Base-by-base conservation (phyloP, 73 alveolate genomes). In the Paramecium caudatum region DNA sequence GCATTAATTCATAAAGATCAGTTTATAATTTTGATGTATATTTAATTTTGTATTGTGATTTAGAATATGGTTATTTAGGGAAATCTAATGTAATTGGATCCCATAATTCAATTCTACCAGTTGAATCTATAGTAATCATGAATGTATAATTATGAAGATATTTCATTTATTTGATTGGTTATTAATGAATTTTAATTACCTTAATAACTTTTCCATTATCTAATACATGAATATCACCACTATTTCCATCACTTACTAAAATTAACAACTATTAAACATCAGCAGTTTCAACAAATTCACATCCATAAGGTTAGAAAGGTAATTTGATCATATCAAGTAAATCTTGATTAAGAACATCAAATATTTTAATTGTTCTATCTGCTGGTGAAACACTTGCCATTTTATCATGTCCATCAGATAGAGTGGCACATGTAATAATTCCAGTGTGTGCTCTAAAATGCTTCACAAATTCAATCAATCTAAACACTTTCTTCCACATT, bases 101-200 rank as follows among this genome's bases (percentile, higher is more conserved):
- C 97, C 99, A 97, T 61, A 90, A 78, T 90, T 97, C 99, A 15
- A 95, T 97, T 80, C 95, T 46, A 15, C 99, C 99, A 5, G 39
- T 43, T 61, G 93, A 95, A 90, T 96, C 98, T 5, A 96, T 91
- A 6, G 98, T 91, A 46, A 97, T 82, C 33, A 94, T 91, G 25
- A 94, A 81, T 61, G 93, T 69, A 70, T 88, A 93, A 41, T 78
- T 63, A 23, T 78, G 49, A 49, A 83, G 74, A 47, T 90, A 95
- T 86, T 88, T 92, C 91, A 96, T 84, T 47, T 82, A 90, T 68
- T 95, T 92, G 13, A 96, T 92, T 37, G 96, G 95, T 47, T 87
- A 47, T 41, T 47, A 49, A 93, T 97, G 99, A 6, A 97, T 69
- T 47, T 93, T 93, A n/a, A 94, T 74, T 47, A 91, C 55, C 0